Base-by-base conservation (phyloP, 345 rosid genomes). In the Anastatica hierochuntica region DNA sequence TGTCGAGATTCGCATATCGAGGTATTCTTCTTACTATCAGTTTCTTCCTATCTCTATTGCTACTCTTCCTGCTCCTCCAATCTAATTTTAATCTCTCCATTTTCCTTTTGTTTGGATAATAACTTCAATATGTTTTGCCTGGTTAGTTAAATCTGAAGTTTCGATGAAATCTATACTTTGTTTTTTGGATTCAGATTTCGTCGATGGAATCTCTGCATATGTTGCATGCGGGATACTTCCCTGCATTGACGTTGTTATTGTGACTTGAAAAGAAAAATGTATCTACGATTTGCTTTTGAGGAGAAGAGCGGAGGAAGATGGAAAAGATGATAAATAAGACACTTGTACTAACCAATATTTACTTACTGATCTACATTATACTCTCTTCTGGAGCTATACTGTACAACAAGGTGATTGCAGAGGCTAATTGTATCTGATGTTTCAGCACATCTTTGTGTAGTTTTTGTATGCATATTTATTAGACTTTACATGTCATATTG, bases 351-450 rank as follows among this genome's bases (percentile, higher is more conserved):
- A 94, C 99, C 12, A 88, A 94, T 65, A 47, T 80, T 50, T 94
- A 85, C 79, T 77, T 88, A 18, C 67, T 88, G 23, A 68, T 85
- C 74, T 94, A 88, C 82, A 73, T 90, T 70, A 7, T 81, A 21
- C 96, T 90, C 43, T 90, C 96, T 5, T 90, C 94, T 1, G 94
- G 85, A 43, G 99, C 88, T 50, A 94, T 94, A 55, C 65, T 94
- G 64, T 94, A 94, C 62, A 94, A 94, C 79, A 94, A 94, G 94
- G 96, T 85, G 71, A 69, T 41, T 47, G 1, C 40, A 5, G 3
- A 27, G 29, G 27, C 53, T 57, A 14, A 18, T 2, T 10, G 12
- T 31, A 20, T 41, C 27, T 24, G 23, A 3, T 50, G 33, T 14
- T 29, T 38, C n/a, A n/a, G 38, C 1, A 49, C n/a, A 14, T 10